These are phyloP conservation scores for Corylus heterophylla DNA, from an alignment of 306 rosid species.

Conservation along the genomic window DNA sequence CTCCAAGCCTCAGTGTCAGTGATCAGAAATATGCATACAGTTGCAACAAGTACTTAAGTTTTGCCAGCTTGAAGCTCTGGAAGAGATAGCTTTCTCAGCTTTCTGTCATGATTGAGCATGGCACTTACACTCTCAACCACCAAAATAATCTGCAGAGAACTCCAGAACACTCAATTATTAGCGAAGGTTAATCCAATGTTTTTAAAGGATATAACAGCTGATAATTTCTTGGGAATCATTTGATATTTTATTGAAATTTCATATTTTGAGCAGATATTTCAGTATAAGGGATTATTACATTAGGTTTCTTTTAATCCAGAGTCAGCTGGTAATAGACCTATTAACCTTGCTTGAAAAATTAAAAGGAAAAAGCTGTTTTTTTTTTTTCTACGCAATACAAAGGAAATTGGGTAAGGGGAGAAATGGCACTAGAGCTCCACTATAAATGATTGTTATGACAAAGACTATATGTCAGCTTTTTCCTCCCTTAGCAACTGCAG, in stretches of 20 bases:
- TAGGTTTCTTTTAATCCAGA: neutral
- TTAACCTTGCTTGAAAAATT: neutral
- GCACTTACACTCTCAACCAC: constrained; percentile 86
- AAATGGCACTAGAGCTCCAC: neutral
- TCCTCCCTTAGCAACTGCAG: neutral
- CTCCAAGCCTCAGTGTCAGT: neutral
- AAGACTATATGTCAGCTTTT: neutral
- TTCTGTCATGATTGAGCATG: constrained; percentile 88
- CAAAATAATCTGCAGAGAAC: constrained; percentile 57
- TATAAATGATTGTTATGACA: neutral
- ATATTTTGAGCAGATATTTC: neutral
- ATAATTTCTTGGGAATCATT: neutral
- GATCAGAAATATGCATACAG: constrained; percentile 19
- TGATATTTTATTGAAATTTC: neutral
- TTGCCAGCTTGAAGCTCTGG: constrained; percentile 50
- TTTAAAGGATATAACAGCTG: neutral
- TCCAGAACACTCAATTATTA: constrained; percentile 9
- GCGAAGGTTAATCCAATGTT: neutral
- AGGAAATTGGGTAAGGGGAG: too few relatives aligned
- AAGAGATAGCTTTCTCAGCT: constrained; percentile 50
- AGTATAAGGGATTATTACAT: neutral
- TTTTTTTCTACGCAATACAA: too few relatives aligned
- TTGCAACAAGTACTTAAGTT: constrained; percentile 31
- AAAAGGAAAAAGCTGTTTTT: neutral
- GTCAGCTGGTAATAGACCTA: too few relatives aligned